Base-by-base conservation (phyloP, 2,329 filamentous ascomycete genomes). In the Claviceps lovelessii region DNA sequence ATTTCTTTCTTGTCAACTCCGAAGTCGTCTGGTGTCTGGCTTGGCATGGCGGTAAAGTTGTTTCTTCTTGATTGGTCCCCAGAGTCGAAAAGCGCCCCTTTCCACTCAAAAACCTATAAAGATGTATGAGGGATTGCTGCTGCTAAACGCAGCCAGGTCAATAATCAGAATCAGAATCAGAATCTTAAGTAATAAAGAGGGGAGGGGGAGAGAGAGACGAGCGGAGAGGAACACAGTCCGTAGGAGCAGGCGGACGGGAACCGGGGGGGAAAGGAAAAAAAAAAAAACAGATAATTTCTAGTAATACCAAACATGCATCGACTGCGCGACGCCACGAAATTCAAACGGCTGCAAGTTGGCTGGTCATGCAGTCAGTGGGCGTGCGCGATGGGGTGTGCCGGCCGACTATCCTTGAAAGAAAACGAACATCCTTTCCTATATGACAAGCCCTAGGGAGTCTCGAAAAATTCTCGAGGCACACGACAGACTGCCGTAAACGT, bases 401-500 rank as follows among this genome's bases (percentile, higher is more conserved):
- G 45, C 13, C 15, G 45, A 47, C 29, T 17, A 47, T 47, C 13
- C 23, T 31, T 29, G 45, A 15, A 29, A 47, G 15, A n/a, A n/a
- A 41, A 41, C 39, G 39, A 41, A n/a, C 39, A 41, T 41, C 39
- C 15, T 41, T 41, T n/a, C 39, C 39, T 17, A 41, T 41, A n/a
- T 1, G 6, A 15, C 39, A 5, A 41, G 39, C 17, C 39, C 39
- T n/a, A 5, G 15, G 7, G 39, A 41, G 39, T 17, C n/a, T 49
- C 46, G 29, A 35, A 33, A 48, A 49, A 11, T 17, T 39, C 17
- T 11, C 15, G 15, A 44, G 45, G 37, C 54, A 55, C 50, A 33
- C 54, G 50, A 55, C 50, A 45, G 39, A 49, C 50, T 52, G 54
- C 54, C 50, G 28, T 11, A 49, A 52, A 8, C 29, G 37, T 49